Evolutionary conservation across 495 filamentous ascomycete species (phyloP).

Genomic region (Penicillium malachiteum): DNA sequence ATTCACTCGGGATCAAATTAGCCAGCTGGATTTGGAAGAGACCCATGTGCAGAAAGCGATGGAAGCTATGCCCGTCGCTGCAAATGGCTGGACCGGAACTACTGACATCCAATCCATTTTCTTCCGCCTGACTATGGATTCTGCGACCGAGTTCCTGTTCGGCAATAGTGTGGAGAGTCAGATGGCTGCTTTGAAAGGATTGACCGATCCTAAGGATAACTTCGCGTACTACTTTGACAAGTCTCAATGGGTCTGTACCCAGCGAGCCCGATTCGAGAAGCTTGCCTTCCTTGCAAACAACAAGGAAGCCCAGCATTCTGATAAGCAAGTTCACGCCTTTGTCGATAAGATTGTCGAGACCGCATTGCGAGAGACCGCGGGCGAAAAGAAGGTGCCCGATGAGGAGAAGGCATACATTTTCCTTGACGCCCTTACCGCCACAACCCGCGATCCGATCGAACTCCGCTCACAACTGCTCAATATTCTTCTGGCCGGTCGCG

Average conservation of each 20-base stretch:
- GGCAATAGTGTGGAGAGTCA: slow-evolving; percentile 54
- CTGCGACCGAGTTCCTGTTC: slow-evolving; percentile 66
- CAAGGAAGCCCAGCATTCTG: slow-evolving; percentile 43
- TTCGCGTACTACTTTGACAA: slow-evolving; percentile 46
- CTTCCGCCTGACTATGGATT: slow-evolving; percentile 65
- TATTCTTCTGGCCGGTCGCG: slow-evolving; percentile 49
- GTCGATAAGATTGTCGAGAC: slow-evolving; percentile 47
- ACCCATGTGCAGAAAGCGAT: slow-evolving; percentile 47
- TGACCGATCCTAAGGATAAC: slow-evolving; percentile 25
- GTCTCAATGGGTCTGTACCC: slow-evolving; percentile 36
- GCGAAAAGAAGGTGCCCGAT: slow-evolving; percentile 16
- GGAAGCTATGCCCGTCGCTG: slow-evolving; percentile 31
- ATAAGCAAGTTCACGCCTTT: slow-evolving; percentile 49
- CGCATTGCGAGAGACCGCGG: slow-evolving; percentile 23
- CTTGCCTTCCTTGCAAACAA: slow-evolving; percentile 51
- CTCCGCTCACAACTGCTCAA: slow-evolving; percentile 61
- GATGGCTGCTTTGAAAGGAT: slow-evolving; percentile 26
- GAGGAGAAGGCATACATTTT: slow-evolving; percentile 38
- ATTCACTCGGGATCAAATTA: slow-evolving; percentile 53
- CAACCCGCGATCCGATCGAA: slow-evolving; percentile 43
- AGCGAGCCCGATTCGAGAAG: slow-evolving; percentile 49
- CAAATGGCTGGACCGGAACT: slow-evolving; percentile 41
- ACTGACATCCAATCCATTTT: slow-evolving; percentile 61
- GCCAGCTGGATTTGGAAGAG: slow-evolving; percentile 54
- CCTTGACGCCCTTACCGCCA: slow-evolving; percentile 36